Evolutionary conservation across 2,329 filamentous ascomycete genomes (phyloP).

Genomic region (Aspergillus caelatus): DNA sequence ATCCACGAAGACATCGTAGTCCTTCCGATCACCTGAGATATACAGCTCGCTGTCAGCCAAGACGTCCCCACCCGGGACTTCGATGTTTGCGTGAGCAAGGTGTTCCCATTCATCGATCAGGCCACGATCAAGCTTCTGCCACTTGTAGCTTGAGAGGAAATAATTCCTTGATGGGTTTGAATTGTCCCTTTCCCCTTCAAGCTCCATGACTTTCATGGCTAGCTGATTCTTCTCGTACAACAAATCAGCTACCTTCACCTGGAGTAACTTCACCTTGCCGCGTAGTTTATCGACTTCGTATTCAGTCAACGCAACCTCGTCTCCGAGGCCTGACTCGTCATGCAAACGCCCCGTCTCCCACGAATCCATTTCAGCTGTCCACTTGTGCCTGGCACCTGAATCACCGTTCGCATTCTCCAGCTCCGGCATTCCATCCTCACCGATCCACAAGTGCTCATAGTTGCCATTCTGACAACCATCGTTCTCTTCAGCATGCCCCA

Average conservation of each 20-base stretch:
- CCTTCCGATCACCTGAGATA: neutral
- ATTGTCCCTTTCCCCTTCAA: neutral
- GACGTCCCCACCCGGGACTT: neutral
- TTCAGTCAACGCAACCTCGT: neutral
- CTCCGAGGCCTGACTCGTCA: neutral
- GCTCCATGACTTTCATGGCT: neutral
- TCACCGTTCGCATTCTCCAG: neutral
- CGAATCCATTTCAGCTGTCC: neutral
- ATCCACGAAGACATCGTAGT: neutral
- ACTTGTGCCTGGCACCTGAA: neutral
- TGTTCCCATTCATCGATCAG: neutral
- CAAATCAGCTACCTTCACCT: neutral
- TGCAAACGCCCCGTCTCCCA: neutral
- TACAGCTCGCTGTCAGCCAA: neutral
- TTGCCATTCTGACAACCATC: neutral
- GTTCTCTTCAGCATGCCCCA: neutral
- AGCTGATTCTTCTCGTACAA: neutral
- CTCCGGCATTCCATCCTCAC: neutral
- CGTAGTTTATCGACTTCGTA: neutral
- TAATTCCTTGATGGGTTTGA: neutral
- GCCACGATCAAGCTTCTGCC: neutral
- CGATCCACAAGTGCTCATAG: neutral
- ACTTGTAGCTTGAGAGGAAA: neutral
- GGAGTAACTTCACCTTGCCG: neutral
- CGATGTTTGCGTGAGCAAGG: neutral